Base-by-base conservation (phyloP, 306 rosid genomes). In the Lathyrus tuberosus region DNA sequence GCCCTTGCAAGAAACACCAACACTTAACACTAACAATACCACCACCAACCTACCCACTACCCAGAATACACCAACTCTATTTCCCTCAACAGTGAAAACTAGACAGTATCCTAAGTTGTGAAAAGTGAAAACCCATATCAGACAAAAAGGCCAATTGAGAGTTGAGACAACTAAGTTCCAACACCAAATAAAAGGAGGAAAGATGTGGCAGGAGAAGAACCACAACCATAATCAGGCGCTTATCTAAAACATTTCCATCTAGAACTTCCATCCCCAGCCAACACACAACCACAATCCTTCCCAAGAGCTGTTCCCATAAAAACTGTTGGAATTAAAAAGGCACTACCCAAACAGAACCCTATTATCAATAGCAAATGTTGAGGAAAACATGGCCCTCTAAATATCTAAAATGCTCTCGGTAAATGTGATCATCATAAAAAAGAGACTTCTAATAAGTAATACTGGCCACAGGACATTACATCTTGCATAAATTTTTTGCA, bases 401-500 rank as follows among this genome's bases (percentile, higher is more conserved):
- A 61, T 31, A 71, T 77, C 71, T 76, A 76, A 63, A 51, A 56
- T 65, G 73, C 87, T 83, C 93, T 79, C 16, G 60, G 83, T 76
- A 83, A 83, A 75, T 77, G 83, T 30, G 82, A 65, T 77, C 76
- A 93, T 66, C 67, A 84, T 81, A 83, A 80, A 93, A 88, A 87
- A 84, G 76, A 88, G 86, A 85, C 92, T 81, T 85, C 90, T 75
- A 90, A 86, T 90, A 78, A 93, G 96, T 83, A 86, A 81, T 54
- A 81, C 85, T 86, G 92, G 92, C 89, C 90, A 90, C 72, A 83
- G 84, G 71, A 91, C 92, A 91, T 94, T 94, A 94, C 99, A 87
- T 94, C 99, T 91, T 91, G 99, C 99, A 94, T 94, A 72, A 94
- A 94, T 72, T 91, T 94, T 85, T 94, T 91, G 97, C 99, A 94